These are phyloP conservation scores for Linnemannia exigua DNA, from an alignment of 192 early-diverging fungal species.

Conservation along the genomic window DNA sequence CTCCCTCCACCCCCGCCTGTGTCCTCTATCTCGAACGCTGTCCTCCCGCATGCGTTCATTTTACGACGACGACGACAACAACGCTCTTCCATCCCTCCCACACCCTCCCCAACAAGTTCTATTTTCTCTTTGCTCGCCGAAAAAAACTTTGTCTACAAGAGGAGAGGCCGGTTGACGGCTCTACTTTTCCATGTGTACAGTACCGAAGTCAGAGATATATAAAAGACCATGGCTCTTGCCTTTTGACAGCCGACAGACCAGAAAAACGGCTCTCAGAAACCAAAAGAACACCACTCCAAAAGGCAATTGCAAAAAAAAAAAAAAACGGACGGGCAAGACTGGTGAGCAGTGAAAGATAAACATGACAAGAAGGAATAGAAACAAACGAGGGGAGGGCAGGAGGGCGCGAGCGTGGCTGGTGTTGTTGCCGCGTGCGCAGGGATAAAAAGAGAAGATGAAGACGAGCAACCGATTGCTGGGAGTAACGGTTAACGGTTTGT, in stretches of 20 bases:
- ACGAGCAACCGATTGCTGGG: background rate
- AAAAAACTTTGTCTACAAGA: background rate
- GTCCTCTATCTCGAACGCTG: background rate
- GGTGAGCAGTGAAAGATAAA: background rate
- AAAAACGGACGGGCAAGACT: background rate
- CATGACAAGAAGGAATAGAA: background rate
- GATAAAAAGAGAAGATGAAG: background rate
- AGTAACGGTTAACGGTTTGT: background rate
- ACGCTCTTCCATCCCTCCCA: background rate
- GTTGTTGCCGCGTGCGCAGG: background rate
- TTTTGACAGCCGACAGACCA: background rate
- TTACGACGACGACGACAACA: background rate
- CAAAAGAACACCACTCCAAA: background rate
- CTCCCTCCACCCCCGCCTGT: background rate
- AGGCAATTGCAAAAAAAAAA: background rate
- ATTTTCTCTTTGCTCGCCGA: no score
- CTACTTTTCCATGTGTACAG: background rate
- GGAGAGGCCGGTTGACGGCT: background rate
- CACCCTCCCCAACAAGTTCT: constrained; percentile 4
- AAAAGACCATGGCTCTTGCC: constrained; percentile 1
- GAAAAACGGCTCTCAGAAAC: background rate
- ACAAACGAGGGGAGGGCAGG: background rate
- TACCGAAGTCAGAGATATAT: background rate
- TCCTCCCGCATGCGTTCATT: background rate
- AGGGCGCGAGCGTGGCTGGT: background rate